Conservation (phyloP, 352 stramenopile genomes). For the Pythium diclinum region DNA sequence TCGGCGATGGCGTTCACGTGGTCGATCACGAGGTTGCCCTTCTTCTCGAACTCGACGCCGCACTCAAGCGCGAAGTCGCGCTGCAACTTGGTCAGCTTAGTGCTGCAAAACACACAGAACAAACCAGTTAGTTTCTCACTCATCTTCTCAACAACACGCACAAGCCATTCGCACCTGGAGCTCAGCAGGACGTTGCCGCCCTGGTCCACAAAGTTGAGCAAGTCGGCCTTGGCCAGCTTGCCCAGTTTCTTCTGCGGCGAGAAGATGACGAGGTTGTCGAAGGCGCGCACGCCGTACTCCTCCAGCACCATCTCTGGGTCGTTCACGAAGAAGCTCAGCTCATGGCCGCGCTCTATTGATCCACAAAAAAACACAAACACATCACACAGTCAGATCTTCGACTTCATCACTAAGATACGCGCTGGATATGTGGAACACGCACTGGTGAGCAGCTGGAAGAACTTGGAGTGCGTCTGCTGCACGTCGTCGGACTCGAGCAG, state of each 20-base stretch:
- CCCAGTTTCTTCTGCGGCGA: constrained; percentile 78
- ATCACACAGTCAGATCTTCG: background rate
- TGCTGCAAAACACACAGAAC: constrained; percentile 24
- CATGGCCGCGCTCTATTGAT: constrained; percentile 56
- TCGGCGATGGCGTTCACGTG: constrained; percentile 70
- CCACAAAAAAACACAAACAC: background rate
- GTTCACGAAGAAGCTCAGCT: constrained; percentile 55
- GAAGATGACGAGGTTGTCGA: constrained; percentile 90
- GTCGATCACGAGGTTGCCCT: constrained; percentile 85
- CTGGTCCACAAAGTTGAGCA: constrained; percentile 83
- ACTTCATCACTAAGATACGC: background rate
- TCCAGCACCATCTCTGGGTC: constrained; percentile 60
- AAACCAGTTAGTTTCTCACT: background rate
- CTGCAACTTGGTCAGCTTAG: constrained; percentile 77
- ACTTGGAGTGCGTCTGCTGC: constrained; percentile 67
- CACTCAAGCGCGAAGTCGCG: constrained; percentile 85
- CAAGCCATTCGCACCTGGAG: constrained; percentile 30
- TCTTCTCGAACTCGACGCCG: constrained; percentile 88
- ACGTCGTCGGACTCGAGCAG: constrained; percentile 59
- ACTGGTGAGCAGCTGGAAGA: constrained; percentile 69
- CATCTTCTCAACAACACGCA: background rate
- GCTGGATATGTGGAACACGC: constrained; percentile 5
- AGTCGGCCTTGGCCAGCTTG: constrained; percentile 59
- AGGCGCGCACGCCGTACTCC: constrained; percentile 83
- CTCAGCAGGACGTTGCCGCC: constrained; percentile 83